phyloP scores from a whole-genome alignment of 1,284 basidiomycete species.

The Irpex sp. region DNA sequence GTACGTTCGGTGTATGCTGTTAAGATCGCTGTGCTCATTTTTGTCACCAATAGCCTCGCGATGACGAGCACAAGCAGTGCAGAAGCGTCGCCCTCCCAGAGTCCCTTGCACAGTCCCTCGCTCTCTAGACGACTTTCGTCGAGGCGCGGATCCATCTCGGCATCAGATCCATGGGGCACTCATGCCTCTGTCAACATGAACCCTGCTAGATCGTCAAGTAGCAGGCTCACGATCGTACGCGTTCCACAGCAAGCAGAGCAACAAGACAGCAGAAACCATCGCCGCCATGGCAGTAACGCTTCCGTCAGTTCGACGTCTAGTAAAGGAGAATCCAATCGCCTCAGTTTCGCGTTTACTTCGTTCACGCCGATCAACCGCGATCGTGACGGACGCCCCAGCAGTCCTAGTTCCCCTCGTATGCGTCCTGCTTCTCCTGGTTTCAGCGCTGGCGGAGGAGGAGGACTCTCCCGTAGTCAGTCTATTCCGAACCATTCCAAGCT shows the following conservation, averaged over 20 bases:
- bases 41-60: neutral
- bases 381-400: constrained; percentile 20
- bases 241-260: constrained; percentile 34
- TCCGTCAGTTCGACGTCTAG: constrained; percentile 25
- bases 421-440: constrained; percentile 22
- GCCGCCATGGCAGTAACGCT: constrained; percentile 32
- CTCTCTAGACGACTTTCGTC: constrained; percentile 39
- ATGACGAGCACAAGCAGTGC: constrained; percentile 1
- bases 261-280: constrained; percentile 22
- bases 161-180: constrained; percentile 58
- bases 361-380: constrained; percentile 34
- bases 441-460: neutral
- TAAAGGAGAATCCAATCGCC: constrained; percentile 28
- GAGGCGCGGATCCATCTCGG: constrained; percentile 60
- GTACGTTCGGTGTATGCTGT: neutral
- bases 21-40: neutral
- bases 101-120: constrained; percentile 21
- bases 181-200: constrained; percentile 47
- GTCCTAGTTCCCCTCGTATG: constrained; percentile 22
- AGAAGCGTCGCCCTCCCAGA: constrained; percentile 19
- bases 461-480: constrained; percentile 10
- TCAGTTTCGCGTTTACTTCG: constrained; percentile 64
- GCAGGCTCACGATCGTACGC: constrained; percentile 69
- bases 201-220: constrained; percentile 49
- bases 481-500: constrained; percentile 31